Base-by-base conservation (phyloP, 805 yeast species). In the Cephaloascus albidus region DNA sequence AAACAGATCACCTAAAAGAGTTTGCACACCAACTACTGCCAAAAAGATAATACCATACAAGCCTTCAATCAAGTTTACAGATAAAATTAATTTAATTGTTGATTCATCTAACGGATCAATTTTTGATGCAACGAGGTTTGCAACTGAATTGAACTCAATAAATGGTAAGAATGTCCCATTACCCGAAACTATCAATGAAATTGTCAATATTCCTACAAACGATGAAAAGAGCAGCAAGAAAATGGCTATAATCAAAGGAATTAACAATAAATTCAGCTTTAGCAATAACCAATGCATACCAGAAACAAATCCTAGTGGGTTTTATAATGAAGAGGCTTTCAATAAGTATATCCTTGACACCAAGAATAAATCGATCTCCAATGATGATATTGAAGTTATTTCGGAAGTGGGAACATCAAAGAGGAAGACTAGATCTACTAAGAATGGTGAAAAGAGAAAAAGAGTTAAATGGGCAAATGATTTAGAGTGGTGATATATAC, bases 41-140 rank as follows among this genome's bases (percentile, higher is more conserved):
- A 38, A 41, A 36, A 40, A 40, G 5, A 37, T 46, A 3, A 50
- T 47, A 26, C 58, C 61, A 1, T 47, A 53, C 3, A 63, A 50
- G 44, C 65, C 78, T 6, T 46, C 55, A 19, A 45, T 64, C 18
- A 55, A 53, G 39, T 43, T 49, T 37, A 41, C 45, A 20, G 41
- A 47, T n/a, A 31, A n/a, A 34, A 12, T 46, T 26, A 76, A 76
- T 36, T 65, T 70, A 47, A 57, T 78, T 35, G 84, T 80, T 23
- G 81, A 78, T 45, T 69, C 84, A 4, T 72, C 77, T 50, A 76
- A 79, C 31, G 84, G 85, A 0, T 62, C 61, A 41, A 49, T 76
- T 14, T 70, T 68, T 45, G 85, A 80, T 49, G 85, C 85, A 8
- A 79, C 85, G 3, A 72, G 69, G 46, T 79, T 74, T 55, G 87